These are phyloP conservation scores for Tilletiaria anomala DNA, from an alignment of 1,284 basidiomycete species.

Conservation along the genomic window DNA sequence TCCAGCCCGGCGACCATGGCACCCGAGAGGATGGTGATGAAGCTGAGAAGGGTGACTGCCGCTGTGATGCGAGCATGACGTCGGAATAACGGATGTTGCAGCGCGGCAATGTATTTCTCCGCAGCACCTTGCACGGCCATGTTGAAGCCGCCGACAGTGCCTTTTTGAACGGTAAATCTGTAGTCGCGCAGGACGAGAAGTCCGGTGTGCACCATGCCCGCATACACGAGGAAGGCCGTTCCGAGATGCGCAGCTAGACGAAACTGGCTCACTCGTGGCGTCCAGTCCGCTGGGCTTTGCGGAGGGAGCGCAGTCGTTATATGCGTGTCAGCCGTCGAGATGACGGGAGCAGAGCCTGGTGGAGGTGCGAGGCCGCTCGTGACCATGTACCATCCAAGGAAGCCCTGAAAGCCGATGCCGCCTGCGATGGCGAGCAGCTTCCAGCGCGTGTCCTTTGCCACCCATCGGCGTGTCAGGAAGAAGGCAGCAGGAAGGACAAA, in stretches of 20 bases:
- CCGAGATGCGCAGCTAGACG: constrained; percentile 85
- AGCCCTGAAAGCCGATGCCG: constrained; percentile 77
- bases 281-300: constrained; percentile 11
- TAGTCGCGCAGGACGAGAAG: constrained; percentile 60
- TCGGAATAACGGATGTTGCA: constrained; percentile 14
- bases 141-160: constrained; percentile 13
- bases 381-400: constrained; percentile 99
- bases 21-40: constrained; percentile 68
- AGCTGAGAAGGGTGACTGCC: constrained; percentile 20
- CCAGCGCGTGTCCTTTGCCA: constrained; percentile 43
- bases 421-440: constrained; percentile 58
- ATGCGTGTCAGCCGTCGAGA: too few species aligned
- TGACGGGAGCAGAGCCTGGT: neutral
- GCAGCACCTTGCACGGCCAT: constrained; percentile 1
- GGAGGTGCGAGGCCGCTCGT: constrained; percentile 63
- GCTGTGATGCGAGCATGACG: constrained; percentile 10
- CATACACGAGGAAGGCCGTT: constrained; percentile 75
- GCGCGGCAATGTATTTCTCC: constrained; percentile 7
- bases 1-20: constrained; percentile 96
- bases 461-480: constrained; percentile 14
- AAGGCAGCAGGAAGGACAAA: constrained; percentile 37
- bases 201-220: constrained; percentile 76
- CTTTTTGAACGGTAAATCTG: constrained; percentile 49
- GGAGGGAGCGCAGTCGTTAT: neutral
- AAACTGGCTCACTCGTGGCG: constrained; percentile 83